These are phyloP conservation scores for Macadamia tetraphylla DNA, from an alignment of 164 flowering plant species.

Conservation along the genomic window DNA sequence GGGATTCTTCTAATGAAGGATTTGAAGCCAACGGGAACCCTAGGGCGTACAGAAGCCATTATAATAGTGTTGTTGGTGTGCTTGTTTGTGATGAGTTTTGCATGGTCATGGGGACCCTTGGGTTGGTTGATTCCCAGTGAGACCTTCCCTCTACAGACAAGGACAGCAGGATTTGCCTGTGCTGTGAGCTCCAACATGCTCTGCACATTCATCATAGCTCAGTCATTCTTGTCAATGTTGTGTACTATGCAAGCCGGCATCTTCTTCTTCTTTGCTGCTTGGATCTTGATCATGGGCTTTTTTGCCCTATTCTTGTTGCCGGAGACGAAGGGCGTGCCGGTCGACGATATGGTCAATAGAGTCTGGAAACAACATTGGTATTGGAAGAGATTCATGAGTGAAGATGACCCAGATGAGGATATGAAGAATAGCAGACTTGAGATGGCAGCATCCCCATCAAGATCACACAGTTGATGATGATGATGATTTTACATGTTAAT, in stretches of 20 bases:
- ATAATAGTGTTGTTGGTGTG: slow-evolving; percentile 45
- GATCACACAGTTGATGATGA: no score
- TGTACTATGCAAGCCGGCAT: slow-evolving; percentile 50
- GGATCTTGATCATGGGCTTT: slow-evolving; percentile 47
- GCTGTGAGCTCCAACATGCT: slow-evolving; percentile 73
- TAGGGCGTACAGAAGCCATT: slow-evolving; percentile 16
- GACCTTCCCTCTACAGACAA: slow-evolving; percentile 51
- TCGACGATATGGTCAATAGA: slow-evolving; percentile 39
- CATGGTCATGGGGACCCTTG: slow-evolving; percentile 75
- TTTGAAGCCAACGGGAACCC: slow-evolving; percentile 22
- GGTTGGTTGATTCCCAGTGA: slow-evolving; percentile 70
- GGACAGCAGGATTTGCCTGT: slow-evolving; percentile 54
- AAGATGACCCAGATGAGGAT: slow-evolving; percentile 10
- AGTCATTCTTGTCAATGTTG: slow-evolving; percentile 66
- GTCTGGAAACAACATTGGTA: slow-evolving; percentile 50
- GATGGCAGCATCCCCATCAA: background rate
- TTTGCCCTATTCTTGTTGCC: slow-evolving; percentile 43
- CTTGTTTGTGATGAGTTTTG: slow-evolving; percentile 39
- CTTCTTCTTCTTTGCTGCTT: slow-evolving; percentile 66
- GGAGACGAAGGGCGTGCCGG: slow-evolving; percentile 51
- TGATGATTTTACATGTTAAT: no score
- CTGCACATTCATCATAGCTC: slow-evolving; percentile 69
- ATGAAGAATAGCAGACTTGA: background rate
- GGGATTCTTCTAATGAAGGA: slow-evolving; percentile 28
- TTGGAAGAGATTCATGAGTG: slow-evolving; percentile 45